Evolutionary conservation across 345 rosid genomes (phyloP), one percentile per base, ranked within the genome.

Genomic region (Excoecaria agallocha): DNA sequence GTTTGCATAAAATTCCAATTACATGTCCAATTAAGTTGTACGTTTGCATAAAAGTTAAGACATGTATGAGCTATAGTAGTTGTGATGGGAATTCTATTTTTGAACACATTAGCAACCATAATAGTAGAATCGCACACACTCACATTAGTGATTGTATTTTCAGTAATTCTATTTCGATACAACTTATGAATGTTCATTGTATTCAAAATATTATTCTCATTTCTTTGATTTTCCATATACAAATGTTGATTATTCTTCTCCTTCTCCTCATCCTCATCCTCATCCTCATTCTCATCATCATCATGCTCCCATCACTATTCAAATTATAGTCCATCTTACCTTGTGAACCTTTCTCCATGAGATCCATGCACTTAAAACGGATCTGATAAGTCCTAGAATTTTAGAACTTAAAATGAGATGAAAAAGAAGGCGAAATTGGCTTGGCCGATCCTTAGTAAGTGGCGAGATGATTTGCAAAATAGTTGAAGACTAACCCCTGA

Each of bases 331-430:
- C 85, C n/a, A 79, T 43, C 67, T 76, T 78, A n/a, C 56, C 74
- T 24, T 70, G 78, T 0, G 89, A 86, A 3, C 94, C 88, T 69
- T 84, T 92, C 81, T 92, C 98, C 98, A 92, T 92, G 8, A 91
- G 82, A 60, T 92, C 97, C 97, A 94, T 92, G 45, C 87, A 77
- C 81, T 85, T 88, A 72, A 85, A 94, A 80, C 90, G 98, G 1
- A 90, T 91, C 98, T n/a, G n/a, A n/a, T n/a, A n/a, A n/a, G n/a
- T n/a, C n/a, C n/a, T n/a, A n/a, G n/a, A n/a, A n/a, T n/a, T n/a
- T n/a, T n/a, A n/a, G n/a, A n/a, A n/a, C n/a, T n/a, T n/a, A n/a
- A n/a, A n/a, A n/a, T n/a, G n/a, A n/a, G n/a, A n/a, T n/a, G n/a
- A n/a, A n/a, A n/a, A n/a, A n/a, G n/a, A n/a, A n/a, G n/a, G n/a